Percentiles rank a stretch among this genome's conserved stretches.
phyloP scores from a whole-genome alignment of 2,329 filamentous ascomycete genomes.

The Eurotiales sp. region DNA sequence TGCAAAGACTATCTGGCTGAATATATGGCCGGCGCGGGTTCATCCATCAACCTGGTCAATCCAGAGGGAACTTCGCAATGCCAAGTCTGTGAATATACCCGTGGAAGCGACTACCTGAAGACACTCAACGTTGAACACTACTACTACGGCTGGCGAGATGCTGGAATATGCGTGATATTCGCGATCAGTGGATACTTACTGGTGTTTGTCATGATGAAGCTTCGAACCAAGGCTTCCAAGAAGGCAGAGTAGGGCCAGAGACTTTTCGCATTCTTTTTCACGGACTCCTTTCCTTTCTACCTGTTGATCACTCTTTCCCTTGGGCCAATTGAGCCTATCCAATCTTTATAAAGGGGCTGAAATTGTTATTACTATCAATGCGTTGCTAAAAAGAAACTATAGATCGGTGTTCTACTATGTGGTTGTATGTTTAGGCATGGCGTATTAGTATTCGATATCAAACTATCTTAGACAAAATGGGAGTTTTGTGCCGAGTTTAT shows the following conservation, averaged over 20 bases:
- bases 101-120: constrained; percentile 58
- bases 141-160: constrained; percentile 64
- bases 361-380: too few relatives aligned
- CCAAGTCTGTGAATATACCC: constrained; percentile 57
- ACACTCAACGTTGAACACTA: constrained; percentile 59
- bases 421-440: too few relatives aligned
- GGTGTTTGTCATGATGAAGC: constrained; percentile 42
- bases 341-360: too few relatives aligned
- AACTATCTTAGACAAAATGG: too few relatives aligned
- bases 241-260: constrained; percentile 32
- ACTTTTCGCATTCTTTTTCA: too few relatives aligned
- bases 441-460: too few relatives aligned
- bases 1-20: constrained; percentile 56
- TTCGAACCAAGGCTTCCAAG: constrained; percentile 36
- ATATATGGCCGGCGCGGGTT: constrained; percentile 49
- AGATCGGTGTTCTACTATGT: too few relatives aligned
- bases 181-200: constrained; percentile 52
- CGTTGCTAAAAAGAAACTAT: too few relatives aligned
- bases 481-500: too few relatives aligned
- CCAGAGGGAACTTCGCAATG: constrained; percentile 56
- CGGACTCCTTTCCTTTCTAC: too few relatives aligned
- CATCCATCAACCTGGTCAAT: constrained; percentile 54
- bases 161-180: constrained; percentile 57
- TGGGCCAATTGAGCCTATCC: too few relatives aligned
- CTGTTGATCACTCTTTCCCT: too few relatives aligned